Evolutionary conservation across 208 protist species (phyloP), one percentile per base, ranked within the genome.

Genomic region (Hexamita inflata): DNA sequence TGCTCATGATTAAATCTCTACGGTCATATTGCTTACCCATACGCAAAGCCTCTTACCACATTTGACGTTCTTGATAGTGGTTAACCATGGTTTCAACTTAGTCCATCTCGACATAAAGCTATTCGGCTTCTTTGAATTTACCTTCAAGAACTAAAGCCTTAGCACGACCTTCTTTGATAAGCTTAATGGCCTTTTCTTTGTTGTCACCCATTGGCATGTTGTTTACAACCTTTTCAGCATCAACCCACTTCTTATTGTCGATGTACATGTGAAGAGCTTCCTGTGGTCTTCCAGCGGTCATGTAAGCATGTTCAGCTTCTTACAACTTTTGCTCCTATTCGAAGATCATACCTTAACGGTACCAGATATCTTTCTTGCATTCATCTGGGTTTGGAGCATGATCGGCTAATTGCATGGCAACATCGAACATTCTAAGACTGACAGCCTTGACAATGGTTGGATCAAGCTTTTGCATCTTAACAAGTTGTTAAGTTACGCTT

Each of bases 241-340:
- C 64, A 19, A 42, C 9, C 2, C 2, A 70, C 32, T n/a, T 13
- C 28, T 38, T 38, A 49, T n/a, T 4, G 38, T 70, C 64, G n/a
- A 70, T 35, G 64, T 70, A 70, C 64, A 70, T 70, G 24, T 38
- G 30, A 70, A 70, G 26, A 4, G 38, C 38, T 45, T 70, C 64
- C 9, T 13, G 32, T 15, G 7, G 9, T 38, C 38, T 70, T 49
- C 35, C 9, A 32, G 64, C 64, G 9, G 15, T 70, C n/a, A n/a
- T 38, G 35, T 70, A 70, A n/a, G 38, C 24, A n/a, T 70, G 30
- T 38, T 70, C 64, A 40, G 64, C 64, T 45, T 70, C 64, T 34
- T 70, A 42, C 2, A 70, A 15, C 34, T 38, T n/a, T 15, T 19
- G 4, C 9, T 70, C 64, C 15, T 30, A 30, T 49, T 70, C 64